phyloP scores from a whole-genome alignment of 2,329 filamentous ascomycete species.

The Xylariaceae sp. region DNA sequence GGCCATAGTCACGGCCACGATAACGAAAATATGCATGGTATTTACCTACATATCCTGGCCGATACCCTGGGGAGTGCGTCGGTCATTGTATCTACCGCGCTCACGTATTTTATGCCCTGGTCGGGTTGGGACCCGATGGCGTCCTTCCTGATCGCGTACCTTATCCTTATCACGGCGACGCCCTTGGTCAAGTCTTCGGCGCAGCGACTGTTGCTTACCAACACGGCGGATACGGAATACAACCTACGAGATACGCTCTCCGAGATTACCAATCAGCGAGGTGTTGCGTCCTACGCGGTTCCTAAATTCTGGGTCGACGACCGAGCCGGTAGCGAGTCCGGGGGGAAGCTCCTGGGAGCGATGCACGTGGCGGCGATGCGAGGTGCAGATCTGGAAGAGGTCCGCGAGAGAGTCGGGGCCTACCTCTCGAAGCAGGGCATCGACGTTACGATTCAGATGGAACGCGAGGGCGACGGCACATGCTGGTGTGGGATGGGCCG shows the following conservation, averaged over 20 bases:
- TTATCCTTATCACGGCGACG: constrained; percentile 89
- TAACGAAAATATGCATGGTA: constrained; percentile 97
- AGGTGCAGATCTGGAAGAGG: constrained; percentile 73
- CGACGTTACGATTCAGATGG: constrained; percentile 82
- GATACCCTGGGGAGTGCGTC: constrained; percentile 93
- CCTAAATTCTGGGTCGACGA: constrained; percentile 94
- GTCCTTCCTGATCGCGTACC: constrained; percentile 84
- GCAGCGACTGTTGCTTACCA: constrained; percentile 74
- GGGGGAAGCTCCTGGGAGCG: constrained; percentile 66
- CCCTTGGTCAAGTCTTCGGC: constrained; percentile 84
- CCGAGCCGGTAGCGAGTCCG: constrained; percentile 41
- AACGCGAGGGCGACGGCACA: constrained; percentile 69
- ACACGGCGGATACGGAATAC: constrained; percentile 84
- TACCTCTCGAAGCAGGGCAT: constrained; percentile 70
- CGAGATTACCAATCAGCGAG: constrained; percentile 74
- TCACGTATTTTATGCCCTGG: constrained; percentile 87
- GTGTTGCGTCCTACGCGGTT: constrained; percentile 79
- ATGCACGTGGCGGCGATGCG: constrained; percentile 79
- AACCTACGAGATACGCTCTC: constrained; percentile 79
- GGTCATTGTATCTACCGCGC: constrained; percentile 83
- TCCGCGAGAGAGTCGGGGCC: constrained; percentile 68
- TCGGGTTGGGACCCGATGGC: constrained; percentile 91
- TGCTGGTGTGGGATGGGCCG: constrained; percentile 56
- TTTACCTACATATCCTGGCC: constrained; percentile 91
- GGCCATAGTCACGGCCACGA: constrained; percentile 57